Evolutionary conservation across 2,329 filamentous ascomycete genomes (phyloP), one percentile per base, ranked within the genome.

Genomic region (Beauveria australis): DNA sequence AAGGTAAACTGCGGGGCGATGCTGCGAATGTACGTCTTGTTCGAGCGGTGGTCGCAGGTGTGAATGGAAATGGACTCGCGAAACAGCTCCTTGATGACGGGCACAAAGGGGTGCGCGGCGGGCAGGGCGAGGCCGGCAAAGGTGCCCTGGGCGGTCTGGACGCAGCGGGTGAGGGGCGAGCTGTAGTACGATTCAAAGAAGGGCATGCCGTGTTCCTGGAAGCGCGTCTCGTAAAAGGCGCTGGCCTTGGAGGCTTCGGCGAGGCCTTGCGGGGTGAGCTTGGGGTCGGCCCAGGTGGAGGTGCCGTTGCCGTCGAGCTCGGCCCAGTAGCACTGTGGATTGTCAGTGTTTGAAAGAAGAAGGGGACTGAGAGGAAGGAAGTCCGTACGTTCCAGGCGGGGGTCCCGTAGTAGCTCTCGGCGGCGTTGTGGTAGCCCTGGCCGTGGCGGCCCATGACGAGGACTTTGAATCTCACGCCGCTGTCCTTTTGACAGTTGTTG

Each of bases 361-460:
- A 3, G 18, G 24, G 16, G 37, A 16, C 2, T 12, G 3, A n/a
- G 22, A 24, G 19, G 1, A 14, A 33, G 10, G 3, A 12, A 12
- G 26, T 18, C 74, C 81, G 66, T 70, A 82, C 83, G 69, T 89
- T 86, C 87, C 87, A 89, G 3, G 82, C 83, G 1, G 83, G 80
- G 0, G 86, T 89, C 52, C 86, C 86, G 65, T 88, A 89, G 69
- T 78, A 87, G 30, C 77, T 75, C 71, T 89, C 84, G 16, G 86
- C 87, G 7, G 78, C 78, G 64, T 85, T 86, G 64, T 85, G 82
- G 66, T 75, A 83, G 14, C 88, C 88, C 71, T 91, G 81, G 24
- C 88, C 88, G 68, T 91, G 88, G 44, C 88, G 83, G 3, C 83
- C 87, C 70, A 89, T 77, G 71, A 86, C 86, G 33, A 91, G 69